Evolutionary conservation across 2,329 filamentous ascomycete genomes (phyloP), one percentile per base, ranked within the genome.

Genomic region (Geosmithia flava): DNA sequence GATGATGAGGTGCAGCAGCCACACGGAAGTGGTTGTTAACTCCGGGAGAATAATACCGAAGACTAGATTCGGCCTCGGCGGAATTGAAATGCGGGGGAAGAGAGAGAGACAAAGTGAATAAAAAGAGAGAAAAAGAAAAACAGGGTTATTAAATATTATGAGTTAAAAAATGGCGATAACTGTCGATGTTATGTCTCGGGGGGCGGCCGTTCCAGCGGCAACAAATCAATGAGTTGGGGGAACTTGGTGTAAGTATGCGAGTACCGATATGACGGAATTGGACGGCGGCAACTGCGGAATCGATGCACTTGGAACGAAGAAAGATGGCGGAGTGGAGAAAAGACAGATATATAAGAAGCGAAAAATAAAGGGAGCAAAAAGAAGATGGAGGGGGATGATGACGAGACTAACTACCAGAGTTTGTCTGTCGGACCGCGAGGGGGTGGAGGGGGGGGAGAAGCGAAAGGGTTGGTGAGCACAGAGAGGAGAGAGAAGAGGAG

Each of bases 321-420:
- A 37, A 37, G 33, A 37, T 16, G 33, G 33, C 3, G 33, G 33
- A 3, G 15, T 11, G 11, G 33, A 37, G 33, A 37, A 11, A 37
- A 7, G 33, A 37, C 10, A 16, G 15, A 16, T 37, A 16, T 16
- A 37, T 7, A 37, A 37, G 15, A 16, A 7, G 33, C 3, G 13
- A 16, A 6, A 11, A 37, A 37, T 37, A 13, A 3, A 37, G 33
- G 3, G 29, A 37, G 11, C 3, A 16, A 37, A 7, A 16, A 37
- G 33, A 37, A 37, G 29, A 37, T 27, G 23, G 23, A 27, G 23
- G 23, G 23, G 33, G n/a, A n/a, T n/a, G n/a, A n/a, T n/a, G n/a
- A 37, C 33, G 33, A 37, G 20, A 42, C 17, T n/a, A 42, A 42
- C 47, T 48, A 48, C 47, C 47, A 48, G 47, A 48, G 47, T 42